Conservation (phyloP, 257 asterid genomes). For the Verbena officinalis region DNA sequence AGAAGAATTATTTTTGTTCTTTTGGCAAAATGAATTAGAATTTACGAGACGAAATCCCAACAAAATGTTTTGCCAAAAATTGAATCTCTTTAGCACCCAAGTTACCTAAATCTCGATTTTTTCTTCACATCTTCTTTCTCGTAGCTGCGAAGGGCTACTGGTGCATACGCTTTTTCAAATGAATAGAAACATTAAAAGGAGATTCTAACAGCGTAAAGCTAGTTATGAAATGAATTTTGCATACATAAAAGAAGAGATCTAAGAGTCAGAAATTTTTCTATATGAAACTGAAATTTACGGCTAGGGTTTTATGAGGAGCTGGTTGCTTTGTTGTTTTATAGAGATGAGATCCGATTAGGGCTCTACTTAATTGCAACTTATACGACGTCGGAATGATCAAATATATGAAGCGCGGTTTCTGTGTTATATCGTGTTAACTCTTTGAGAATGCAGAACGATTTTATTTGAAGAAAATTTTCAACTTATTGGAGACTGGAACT, state of each 20-base stretch:
- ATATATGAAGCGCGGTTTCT: not conserved
- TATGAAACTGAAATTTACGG: constrained; percentile 10
- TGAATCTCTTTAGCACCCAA: constrained; percentile 52
- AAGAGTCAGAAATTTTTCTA: not conserved
- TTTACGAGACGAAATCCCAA: constrained; percentile 21
- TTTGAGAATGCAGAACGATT: too few species aligned
- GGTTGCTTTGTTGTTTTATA: constrained; percentile 11
- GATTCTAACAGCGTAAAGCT: not conserved
- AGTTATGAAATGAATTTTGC: too few species aligned
- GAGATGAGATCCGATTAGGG: not conserved
- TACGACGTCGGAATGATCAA: not conserved
- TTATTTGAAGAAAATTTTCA: too few species aligned
- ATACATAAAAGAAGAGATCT: not conserved
- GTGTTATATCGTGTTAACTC: too few species aligned
- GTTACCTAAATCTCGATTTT: constrained; percentile 50
- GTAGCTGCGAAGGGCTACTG: constrained; percentile 67
- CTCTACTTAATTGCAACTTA: too few species aligned
- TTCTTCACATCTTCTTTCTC: constrained; percentile 57
- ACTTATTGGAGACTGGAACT: too few species aligned
- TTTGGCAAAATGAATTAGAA: constrained; percentile 41
- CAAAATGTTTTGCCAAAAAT: constrained; percentile 34
- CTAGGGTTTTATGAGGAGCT: constrained; percentile 25
- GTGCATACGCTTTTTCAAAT: constrained; percentile 36
- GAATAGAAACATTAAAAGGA: not conserved
- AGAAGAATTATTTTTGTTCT: not conserved